Evolutionary conservation across 2,329 filamentous ascomycete genomes (phyloP), one percentile per base, ranked within the genome.

Genomic region (Dactylellina leptospora): DNA sequence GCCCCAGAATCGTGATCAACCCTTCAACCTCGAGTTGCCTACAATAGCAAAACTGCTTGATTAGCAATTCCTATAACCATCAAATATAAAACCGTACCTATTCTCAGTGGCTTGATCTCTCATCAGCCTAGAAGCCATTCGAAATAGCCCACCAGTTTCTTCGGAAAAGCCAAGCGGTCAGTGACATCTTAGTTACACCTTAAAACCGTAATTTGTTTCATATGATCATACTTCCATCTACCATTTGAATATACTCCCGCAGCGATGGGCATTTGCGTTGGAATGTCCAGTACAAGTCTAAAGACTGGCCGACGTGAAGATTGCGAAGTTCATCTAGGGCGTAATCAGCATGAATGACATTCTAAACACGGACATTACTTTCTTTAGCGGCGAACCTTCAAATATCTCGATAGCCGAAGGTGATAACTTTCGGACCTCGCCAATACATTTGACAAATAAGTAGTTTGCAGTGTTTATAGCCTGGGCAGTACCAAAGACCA

Each of bases 61-160:
- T 25, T 47, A 2, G 10, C 2, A 22, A 23, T 11, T 27, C 8
- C 1, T 48, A 1, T 23, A 53, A 16, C 18, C 13, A 33, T 36
- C 22, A 20, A 16, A 30, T 30, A 1, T 3, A 23, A n/a, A n/a
- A 20, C 33, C 53, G 23, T 45, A 68, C 62, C 13, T 30, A 16
- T 68, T 68, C 22, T 59, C 11, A 10, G 62, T 53, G 13, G 53
- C 53, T 18, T 68, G 44, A 4, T 18, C n/a, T 18, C 25, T 51
- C 62, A 68, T 68, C 36, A 59, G 18, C 1, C 62, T 42, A 25
- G 22, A 51, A 9, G 62, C 62, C 62, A 68, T 68, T 38, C 53
- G 55, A 28, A 68, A 68, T 18, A 68, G 36, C 3, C 62, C 62
- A 3, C 62, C 62, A 8, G 62, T 68, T 36, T 68, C 62, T 68